Base-by-base conservation (phyloP, 208 protist genomes). In the Trypanosoma congolense region DNA sequence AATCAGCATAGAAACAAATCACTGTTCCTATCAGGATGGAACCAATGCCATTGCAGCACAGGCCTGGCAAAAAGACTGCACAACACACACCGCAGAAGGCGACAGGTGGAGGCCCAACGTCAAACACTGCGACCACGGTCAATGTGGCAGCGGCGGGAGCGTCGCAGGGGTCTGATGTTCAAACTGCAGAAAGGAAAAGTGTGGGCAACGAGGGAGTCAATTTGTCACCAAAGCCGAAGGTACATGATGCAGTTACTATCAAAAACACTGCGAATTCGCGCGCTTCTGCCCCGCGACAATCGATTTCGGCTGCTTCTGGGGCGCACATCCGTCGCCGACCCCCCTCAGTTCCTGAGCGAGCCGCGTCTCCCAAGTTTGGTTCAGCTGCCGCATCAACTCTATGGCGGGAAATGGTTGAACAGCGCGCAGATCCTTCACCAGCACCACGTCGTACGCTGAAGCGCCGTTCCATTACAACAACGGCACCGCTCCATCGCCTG, bases 291-390 rank as follows among this genome's bases (percentile, higher is more conserved):
- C 3, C 38, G 36, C 50, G 43, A 24, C 26, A 21, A 56, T 35
- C 16, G 26, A 36, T 44, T 43, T 58, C 65, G 3, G 57, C 87
- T 31, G 63, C 80, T 16, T 91, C 83, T 19, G 83, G 81, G 35
- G 77, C 79, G n/a, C 80, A 88, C 56, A 90, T 90, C 40, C 65
- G 74, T 19, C 75, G 87, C 19, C 75, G 80, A 0, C 83, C 79
- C 9, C 83, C 69, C 36, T 88, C 81, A 4, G 70, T 78, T 19
- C 65, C 26, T 10, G 40, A 47, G 6, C 54, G 62, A 18, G 21
- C 30, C 18, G 22, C 40, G 18, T 61, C 52, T 14, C 62, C 62
- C 5, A 4, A 53, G 4, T 35, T 58, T 9, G 12, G 45, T 4
- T 45, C 31, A 33, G 45, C 25, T 0, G 48, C 29, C 9, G 36